These are phyloP conservation scores for Fusarium falciforme DNA, from an alignment of 2,329 filamentous ascomycete species.

Conservation along the genomic window DNA sequence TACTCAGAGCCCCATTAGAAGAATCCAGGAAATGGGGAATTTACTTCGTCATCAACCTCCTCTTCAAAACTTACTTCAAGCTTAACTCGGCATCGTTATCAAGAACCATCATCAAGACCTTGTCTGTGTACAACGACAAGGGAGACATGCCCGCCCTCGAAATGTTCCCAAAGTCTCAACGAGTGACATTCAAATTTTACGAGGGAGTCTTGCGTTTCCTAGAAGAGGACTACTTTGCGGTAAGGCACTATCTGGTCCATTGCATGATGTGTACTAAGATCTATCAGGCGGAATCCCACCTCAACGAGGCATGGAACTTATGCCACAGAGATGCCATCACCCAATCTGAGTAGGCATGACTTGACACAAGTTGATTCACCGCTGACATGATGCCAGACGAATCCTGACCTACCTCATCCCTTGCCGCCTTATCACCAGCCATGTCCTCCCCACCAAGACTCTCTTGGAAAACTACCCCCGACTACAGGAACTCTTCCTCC, in stretches of 20 bases:
- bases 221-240: slow-evolving; percentile 90
- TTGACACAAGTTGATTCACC: not conserved
- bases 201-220: slow-evolving; percentile 93
- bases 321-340: slow-evolving; percentile 78
- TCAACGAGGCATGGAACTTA: slow-evolving; percentile 83
- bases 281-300: slow-evolving; percentile 77
- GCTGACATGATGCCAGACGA: slow-evolving; percentile 63
- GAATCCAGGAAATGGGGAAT: slow-evolving; percentile 98
- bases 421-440: slow-evolving; percentile 88
- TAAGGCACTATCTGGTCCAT: slow-evolving; percentile 47
- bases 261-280: not conserved
- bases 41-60: slow-evolving; percentile 91
- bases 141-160: slow-evolving; percentile 85
- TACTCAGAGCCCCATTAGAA: slow-evolving; percentile 74
- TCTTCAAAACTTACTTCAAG: slow-evolving; percentile 99
- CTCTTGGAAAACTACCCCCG: slow-evolving; percentile 81
- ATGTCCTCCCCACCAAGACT: slow-evolving; percentile 79
- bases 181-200: slow-evolving; percentile 97
- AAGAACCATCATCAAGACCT: slow-evolving; percentile 87
- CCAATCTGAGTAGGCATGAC: slow-evolving; percentile 80
- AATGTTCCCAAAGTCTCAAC: slow-evolving; percentile 87
- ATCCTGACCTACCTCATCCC: slow-evolving; percentile 97
- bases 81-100: slow-evolving; percentile 90
- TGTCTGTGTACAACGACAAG: slow-evolving; percentile 76
- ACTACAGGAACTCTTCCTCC: slow-evolving; percentile 81